phyloP scores from a whole-genome alignment of 331 rosid genomes.

The Cucumis variabilis region DNA sequence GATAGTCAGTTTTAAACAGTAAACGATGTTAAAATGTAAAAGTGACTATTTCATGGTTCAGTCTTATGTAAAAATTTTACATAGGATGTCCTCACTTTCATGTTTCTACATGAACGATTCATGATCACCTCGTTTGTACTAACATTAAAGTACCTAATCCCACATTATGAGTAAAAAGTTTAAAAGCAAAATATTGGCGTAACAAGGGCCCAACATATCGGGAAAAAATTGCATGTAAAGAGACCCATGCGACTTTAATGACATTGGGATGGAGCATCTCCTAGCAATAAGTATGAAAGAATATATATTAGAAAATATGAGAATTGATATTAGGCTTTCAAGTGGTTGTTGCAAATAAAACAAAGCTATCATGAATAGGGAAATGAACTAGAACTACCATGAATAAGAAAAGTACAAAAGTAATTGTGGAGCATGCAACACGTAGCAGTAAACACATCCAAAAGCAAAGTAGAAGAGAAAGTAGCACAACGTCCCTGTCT shows the following conservation, averaged over 20 bases:
- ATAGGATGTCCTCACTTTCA: too few species aligned
- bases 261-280: neutral
- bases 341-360: neutral
- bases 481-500: constrained; percentile 46
- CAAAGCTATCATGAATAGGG: too few species aligned
- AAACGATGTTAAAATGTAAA: too few species aligned
- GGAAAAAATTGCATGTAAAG: neutral
- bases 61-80: too few species aligned
- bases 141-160: neutral
- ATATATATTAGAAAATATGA: neutral
- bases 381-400: too few species aligned
- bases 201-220: neutral
- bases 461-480: constrained; percentile 76
- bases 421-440: neutral
- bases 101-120: too few species aligned
- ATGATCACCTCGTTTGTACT: too few species aligned
- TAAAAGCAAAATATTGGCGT: neutral
- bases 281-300: neutral
- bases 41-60: too few species aligned
- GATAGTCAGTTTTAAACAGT: too few species aligned
- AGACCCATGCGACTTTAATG: neutral
- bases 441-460: neutral
- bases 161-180: neutral
- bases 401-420: neutral
- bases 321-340: neutral